Evolutionary conservation across 441 rosid genomes (phyloP).

Genomic region (Biscutella laevigata): DNA sequence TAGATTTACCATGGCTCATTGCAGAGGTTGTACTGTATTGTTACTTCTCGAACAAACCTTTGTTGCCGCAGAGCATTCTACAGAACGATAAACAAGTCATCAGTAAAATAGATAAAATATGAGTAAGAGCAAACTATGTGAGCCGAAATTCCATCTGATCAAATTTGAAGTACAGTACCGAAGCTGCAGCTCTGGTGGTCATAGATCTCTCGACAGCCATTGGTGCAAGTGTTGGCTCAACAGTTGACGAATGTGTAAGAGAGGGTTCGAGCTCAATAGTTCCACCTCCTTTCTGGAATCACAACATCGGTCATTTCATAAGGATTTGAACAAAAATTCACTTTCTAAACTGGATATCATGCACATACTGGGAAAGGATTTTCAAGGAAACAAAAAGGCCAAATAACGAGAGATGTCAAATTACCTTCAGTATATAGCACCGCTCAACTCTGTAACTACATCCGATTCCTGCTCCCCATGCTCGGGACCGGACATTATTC

Average conservation of each 20-base stretch:
- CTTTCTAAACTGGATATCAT: slow-evolving; percentile 4
- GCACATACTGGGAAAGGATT: not conserved
- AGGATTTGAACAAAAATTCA: not conserved
- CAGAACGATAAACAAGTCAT: slow-evolving; percentile 21
- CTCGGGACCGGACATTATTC: slow-evolving; percentile 96
- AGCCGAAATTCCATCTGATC: not conserved
- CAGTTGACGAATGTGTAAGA: slow-evolving; percentile 84
- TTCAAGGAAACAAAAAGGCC: not conserved
- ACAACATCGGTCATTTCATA: slow-evolving; percentile 10
- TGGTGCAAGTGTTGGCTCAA: slow-evolving; percentile 99
- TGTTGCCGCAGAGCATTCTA: slow-evolving; percentile 97
- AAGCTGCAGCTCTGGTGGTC: slow-evolving; percentile 99
- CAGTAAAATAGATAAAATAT: not conserved
- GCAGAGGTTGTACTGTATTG: slow-evolving; percentile 97
- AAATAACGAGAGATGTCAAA: slow-evolving; percentile 16
- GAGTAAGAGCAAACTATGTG: not conserved
- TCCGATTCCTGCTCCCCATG: slow-evolving; percentile 99
- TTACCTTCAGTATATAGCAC: slow-evolving; percentile 96
- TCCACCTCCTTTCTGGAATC: slow-evolving; percentile 87
- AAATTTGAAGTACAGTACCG: slow-evolving; percentile 41
- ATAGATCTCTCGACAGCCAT: slow-evolving; percentile 95
- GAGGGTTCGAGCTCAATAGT: slow-evolving; percentile 92
- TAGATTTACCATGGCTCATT: slow-evolving; percentile 89
- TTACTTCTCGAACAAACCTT: slow-evolving; percentile 94
- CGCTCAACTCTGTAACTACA: slow-evolving; percentile 92